Conservation (phyloP, 371 early-diverging fungal species). For the Mortierella sp. region DNA sequence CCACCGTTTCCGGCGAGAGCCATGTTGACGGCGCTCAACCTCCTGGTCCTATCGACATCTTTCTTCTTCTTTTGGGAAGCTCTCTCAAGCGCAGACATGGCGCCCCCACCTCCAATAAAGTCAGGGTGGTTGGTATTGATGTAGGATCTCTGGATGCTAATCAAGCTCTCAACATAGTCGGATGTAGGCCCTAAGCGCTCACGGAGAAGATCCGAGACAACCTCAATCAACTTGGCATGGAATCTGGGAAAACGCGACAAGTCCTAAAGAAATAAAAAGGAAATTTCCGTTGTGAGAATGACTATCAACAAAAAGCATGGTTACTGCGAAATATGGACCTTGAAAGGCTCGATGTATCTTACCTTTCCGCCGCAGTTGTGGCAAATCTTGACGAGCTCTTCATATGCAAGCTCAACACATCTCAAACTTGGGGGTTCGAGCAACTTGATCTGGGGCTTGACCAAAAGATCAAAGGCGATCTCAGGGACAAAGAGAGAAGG, state of each 20-base stretch:
- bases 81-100: conserved; percentile 71
- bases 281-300: neutral
- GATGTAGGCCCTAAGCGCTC: conserved; percentile 83
- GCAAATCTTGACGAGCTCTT: conserved; percentile 90
- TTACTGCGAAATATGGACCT: neutral
- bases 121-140: conserved; percentile 96
- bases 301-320: neutral
- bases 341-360: neutral
- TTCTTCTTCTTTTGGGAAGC: conserved; percentile 69
- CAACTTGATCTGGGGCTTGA: conserved; percentile 85
- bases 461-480: conserved; percentile 89
- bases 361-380: conserved; percentile 86
- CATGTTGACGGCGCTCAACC: conserved; percentile 38
- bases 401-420: conserved; percentile 90
- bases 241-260: conserved; percentile 85
- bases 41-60: conserved; percentile 45
- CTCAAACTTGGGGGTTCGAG: conserved; percentile 87
- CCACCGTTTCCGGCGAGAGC: conserved; percentile 33
- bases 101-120: conserved; percentile 85
- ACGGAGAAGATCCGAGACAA: conserved; percentile 84
- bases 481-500: conserved; percentile 93
- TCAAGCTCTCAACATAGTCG: conserved; percentile 83
- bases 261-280: conserved; percentile 60
- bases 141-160: conserved; percentile 89
- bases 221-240: conserved; percentile 81